Evolutionary conservation across 1,284 basidiomycete genomes (phyloP).

Genomic region (Kalmanozyma brasiliensis): DNA sequence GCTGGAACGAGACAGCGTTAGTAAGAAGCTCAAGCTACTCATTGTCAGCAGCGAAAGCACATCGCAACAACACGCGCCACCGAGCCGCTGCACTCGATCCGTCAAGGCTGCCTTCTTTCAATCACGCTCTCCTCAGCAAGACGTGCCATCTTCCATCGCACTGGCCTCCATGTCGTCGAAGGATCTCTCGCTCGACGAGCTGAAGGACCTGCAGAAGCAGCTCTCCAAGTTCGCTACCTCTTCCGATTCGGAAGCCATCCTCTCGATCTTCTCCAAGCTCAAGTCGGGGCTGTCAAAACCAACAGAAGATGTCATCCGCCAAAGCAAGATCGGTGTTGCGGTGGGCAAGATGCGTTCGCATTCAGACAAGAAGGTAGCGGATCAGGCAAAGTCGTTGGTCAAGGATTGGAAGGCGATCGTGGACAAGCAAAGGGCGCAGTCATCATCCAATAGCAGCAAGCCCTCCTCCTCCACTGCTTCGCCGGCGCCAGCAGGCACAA

Average conservation of each 20-base stretch:
- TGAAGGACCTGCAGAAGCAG: conserved; percentile 55
- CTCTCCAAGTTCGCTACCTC: conserved; percentile 48
- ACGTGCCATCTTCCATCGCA: neutral
- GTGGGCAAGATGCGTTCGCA: conserved; percentile 89
- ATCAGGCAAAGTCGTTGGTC: conserved; percentile 90
- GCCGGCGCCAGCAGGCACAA: conserved; percentile 33
- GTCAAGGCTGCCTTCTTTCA: neutral
- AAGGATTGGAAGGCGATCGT: conserved; percentile 69
- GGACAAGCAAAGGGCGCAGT: conserved; percentile 70
- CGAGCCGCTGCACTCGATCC: neutral
- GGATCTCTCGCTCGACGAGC: conserved; percentile 46
- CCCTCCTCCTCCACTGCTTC: conserved; percentile 35
- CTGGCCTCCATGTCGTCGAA: conserved; percentile 16
- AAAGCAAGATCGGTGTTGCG: conserved; percentile 80
- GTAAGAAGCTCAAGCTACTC: too few relatives aligned
- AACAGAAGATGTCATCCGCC: conserved; percentile 83
- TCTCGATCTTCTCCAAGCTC: conserved; percentile 77
- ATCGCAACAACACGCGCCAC: neutral
- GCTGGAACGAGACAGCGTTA: too few relatives aligned
- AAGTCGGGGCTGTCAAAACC: conserved; percentile 80
- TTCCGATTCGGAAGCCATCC: conserved; percentile 74
- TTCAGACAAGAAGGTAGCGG: conserved; percentile 77
- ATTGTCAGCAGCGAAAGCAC: too few relatives aligned
- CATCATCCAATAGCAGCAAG: conserved; percentile 30
- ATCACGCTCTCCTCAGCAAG: neutral